These are phyloP conservation scores for Mycena vitilis DNA, from an alignment of 768 basidiomycete species.

Conservation along the genomic window DNA sequence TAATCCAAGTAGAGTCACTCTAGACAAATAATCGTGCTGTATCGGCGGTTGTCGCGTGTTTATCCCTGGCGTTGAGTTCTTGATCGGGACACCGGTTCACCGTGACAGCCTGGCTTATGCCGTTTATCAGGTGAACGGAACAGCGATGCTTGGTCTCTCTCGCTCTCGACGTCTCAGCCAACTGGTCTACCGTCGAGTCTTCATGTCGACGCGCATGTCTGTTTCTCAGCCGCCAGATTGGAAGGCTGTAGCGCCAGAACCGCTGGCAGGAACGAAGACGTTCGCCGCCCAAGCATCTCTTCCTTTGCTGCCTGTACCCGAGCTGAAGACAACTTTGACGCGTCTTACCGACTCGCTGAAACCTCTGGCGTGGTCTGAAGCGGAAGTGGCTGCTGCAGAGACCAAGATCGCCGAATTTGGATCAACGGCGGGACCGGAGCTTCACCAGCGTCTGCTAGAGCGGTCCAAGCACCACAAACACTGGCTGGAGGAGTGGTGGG, in stretches of 20 bases:
- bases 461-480: slow-evolving; percentile 68
- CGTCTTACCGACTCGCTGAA: slow-evolving; percentile 35
- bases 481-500: slow-evolving; percentile 98
- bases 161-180: slow-evolving; percentile 15
- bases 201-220: slow-evolving; percentile 30
- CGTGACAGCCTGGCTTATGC: too few relatives aligned
- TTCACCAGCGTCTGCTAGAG: slow-evolving; percentile 74
- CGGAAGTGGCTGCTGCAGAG: slow-evolving; percentile 66
- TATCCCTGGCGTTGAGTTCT: not conserved
- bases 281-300: slow-evolving; percentile 75
- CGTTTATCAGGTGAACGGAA: not conserved
- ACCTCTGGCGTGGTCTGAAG: slow-evolving; percentile 76
- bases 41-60: not conserved
- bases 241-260: slow-evolving; percentile 77
- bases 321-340: slow-evolving; percentile 74
- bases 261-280: slow-evolving; percentile 64
- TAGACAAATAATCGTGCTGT: too few relatives aligned
- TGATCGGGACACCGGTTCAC: not conserved
- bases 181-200: slow-evolving; percentile 15
- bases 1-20: too few relatives aligned
- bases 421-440: slow-evolving; percentile 55
- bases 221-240: slow-evolving; percentile 64
- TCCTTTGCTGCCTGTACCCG: slow-evolving; percentile 81
- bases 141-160: not conserved
- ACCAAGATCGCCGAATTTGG: slow-evolving; percentile 78